Evolutionary conservation across 495 filamentous ascomycete genomes (phyloP).

Genomic region (Xylaria grammica): DNA sequence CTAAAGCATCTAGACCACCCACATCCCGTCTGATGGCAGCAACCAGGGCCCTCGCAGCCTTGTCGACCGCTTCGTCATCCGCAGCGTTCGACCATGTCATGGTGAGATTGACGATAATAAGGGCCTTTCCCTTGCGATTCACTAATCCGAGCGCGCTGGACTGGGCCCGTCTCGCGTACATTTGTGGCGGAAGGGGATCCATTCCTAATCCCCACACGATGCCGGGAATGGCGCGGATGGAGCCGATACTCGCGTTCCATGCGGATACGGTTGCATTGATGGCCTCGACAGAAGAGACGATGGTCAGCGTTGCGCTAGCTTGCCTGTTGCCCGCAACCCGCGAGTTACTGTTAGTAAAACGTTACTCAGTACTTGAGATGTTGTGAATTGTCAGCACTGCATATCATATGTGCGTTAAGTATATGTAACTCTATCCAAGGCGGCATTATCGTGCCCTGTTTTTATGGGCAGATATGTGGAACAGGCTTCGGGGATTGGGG

Average conservation of each 20-base stretch:
- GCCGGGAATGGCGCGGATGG: constrained; percentile 19
- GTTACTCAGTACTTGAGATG: too few species aligned
- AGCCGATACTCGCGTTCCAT: background rate
- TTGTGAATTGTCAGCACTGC: too few species aligned
- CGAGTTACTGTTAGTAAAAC: background rate
- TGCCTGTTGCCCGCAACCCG: background rate
- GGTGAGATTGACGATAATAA: constrained; percentile 20
- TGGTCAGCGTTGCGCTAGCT: constrained; percentile 1
- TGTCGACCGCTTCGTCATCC: constrained; percentile 23
- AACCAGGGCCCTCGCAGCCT: constrained; percentile 15
- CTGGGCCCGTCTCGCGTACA: constrained; percentile 37
- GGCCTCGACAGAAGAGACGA: background rate
- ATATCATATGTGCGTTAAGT: too few species aligned
- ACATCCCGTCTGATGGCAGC: constrained; percentile 21
- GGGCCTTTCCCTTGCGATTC: constrained; percentile 3
- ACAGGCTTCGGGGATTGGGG: too few species aligned
- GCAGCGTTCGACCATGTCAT: constrained; percentile 30
- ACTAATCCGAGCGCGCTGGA: constrained; percentile 51
- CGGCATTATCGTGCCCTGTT: too few species aligned
- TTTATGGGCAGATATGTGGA: too few species aligned
- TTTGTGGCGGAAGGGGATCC: constrained; percentile 52
- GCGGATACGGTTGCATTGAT: background rate
- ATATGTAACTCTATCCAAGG: too few species aligned
- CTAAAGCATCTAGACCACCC: constrained; percentile 5
- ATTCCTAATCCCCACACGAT: constrained; percentile 40